A percentile compares a stretch with the other conserved stretches of the same genome.
phyloP scores from a whole-genome alignment of 2,329 filamentous ascomycete species.

The Trichoderma atrobrunneum region DNA sequence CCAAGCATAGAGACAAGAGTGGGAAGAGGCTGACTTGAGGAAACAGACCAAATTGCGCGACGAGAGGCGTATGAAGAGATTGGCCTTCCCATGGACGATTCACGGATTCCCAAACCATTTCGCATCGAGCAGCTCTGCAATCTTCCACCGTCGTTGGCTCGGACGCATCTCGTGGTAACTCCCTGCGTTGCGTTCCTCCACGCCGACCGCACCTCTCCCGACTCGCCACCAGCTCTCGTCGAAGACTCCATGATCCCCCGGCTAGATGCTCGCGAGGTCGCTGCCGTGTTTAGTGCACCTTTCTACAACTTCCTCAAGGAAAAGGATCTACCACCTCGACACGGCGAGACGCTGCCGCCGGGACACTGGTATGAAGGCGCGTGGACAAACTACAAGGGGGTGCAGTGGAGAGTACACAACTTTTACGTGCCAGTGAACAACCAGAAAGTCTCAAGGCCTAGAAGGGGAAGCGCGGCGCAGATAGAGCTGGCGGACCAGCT shows the following conservation, averaged over 20 bases:
- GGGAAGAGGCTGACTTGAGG: background rate
- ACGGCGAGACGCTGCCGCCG: slow-evolving; percentile 40
- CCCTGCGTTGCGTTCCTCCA: slow-evolving; percentile 78
- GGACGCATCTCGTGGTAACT: slow-evolving; percentile 69
- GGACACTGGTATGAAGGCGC: slow-evolving; percentile 80
- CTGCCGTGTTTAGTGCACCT: slow-evolving; percentile 87
- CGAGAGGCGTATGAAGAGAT: slow-evolving; percentile 93
- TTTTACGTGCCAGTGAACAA: slow-evolving; percentile 82
- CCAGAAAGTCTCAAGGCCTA: slow-evolving; percentile 64
- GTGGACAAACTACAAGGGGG: slow-evolving; percentile 78
- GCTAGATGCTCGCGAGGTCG: slow-evolving; percentile 86
- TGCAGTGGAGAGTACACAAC: slow-evolving; percentile 82
- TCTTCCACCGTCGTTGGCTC: slow-evolving; percentile 72
- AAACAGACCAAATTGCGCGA: slow-evolving; percentile 73
- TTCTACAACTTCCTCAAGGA: slow-evolving; percentile 76
- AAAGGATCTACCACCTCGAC: slow-evolving; percentile 51
- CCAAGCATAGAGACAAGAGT: background rate
- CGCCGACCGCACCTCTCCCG: slow-evolving; percentile 47
- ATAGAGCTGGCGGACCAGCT: slow-evolving; percentile 40
- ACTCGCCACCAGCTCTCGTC: slow-evolving; percentile 43
- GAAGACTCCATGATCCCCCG: slow-evolving; percentile 73
- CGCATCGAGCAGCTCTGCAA: slow-evolving; percentile 83
- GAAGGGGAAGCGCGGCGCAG: slow-evolving; percentile 31
- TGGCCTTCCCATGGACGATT: slow-evolving; percentile 72
- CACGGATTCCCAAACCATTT: slow-evolving; percentile 71